Conservation (phyloP, 2,329 filamentous ascomycete genomes). For the Dothideomycetes sp. region DNA sequence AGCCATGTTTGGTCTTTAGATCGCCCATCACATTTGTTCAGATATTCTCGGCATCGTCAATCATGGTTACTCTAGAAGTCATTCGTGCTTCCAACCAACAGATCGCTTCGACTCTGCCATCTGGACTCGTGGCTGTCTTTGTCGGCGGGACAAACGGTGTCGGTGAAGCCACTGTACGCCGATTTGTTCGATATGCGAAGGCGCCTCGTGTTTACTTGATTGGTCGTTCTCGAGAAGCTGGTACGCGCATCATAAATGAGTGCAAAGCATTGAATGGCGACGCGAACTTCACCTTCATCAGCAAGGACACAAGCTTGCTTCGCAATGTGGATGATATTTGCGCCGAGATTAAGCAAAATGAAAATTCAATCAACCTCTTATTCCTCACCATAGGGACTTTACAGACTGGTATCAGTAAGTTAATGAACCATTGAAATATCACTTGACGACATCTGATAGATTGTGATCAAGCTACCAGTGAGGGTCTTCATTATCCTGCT, state of each 20-base stretch:
- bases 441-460: neutral
- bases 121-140: constrained; percentile 41
- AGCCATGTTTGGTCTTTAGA: too few relatives aligned
- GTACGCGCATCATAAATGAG: constrained; percentile 34
- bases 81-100: constrained; percentile 29
- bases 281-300: constrained; percentile 38
- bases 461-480: constrained; percentile 21
- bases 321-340: constrained; percentile 42
- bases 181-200: constrained; percentile 34
- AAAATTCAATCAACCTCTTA: constrained; percentile 43
- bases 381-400: constrained; percentile 41
- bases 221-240: constrained; percentile 35
- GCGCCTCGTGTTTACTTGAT: constrained; percentile 40
- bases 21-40: too few relatives aligned
- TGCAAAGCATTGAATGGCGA: constrained; percentile 36
- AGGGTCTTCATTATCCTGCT: constrained; percentile 28
- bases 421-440: neutral
- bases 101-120: constrained; percentile 26
- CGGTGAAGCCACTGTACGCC: constrained; percentile 39
- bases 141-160: constrained; percentile 45
- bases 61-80: constrained; percentile 28
- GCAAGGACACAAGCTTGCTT: constrained; percentile 40
- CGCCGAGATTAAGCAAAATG: constrained; percentile 38
- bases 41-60: too few relatives aligned
- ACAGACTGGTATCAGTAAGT: constrained; percentile 13